A percentile compares a stretch with the other conserved stretches of the same genome.
phyloP scores from a whole-genome alignment of 2,329 filamentous ascomycete species.

The Pseudopithomyces chartarum region DNA sequence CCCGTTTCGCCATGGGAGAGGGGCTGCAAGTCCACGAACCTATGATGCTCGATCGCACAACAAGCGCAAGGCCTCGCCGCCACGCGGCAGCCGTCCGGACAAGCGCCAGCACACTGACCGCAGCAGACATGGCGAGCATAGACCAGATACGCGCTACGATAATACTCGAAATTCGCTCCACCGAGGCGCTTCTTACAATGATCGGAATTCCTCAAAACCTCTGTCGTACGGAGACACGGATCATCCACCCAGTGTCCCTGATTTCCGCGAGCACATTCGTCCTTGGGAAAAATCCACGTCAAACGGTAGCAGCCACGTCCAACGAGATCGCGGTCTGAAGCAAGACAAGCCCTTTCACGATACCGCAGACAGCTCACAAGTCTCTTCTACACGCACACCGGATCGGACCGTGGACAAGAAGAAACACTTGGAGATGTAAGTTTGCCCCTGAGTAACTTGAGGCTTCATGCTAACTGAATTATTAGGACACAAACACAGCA shows the following conservation, averaged over 20 bases:
- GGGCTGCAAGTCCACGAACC: slow-evolving; percentile 26
- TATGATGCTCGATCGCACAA: slow-evolving; percentile 44
- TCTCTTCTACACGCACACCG: not conserved
- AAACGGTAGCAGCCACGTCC: slow-evolving; percentile 6
- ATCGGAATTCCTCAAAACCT: slow-evolving; percentile 24
- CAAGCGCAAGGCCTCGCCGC: slow-evolving; percentile 49
- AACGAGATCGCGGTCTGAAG: slow-evolving; percentile 1
- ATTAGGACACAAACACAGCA: slow-evolving; percentile 22
- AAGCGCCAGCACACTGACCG: slow-evolving; percentile 61
- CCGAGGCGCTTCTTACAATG: slow-evolving; percentile 14
- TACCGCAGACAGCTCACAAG: not conserved
- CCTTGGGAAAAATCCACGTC: slow-evolving; percentile 10
- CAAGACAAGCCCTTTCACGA: not conserved
- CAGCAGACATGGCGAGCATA: slow-evolving; percentile 57
- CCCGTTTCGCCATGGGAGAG: slow-evolving; percentile 29
- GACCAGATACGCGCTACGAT: slow-evolving; percentile 69
- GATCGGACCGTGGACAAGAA: not conserved
- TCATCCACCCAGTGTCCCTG: slow-evolving; percentile 48
- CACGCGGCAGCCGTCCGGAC: slow-evolving; percentile 44
- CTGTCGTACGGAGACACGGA: slow-evolving; percentile 42
- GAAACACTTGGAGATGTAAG: slow-evolving; percentile 27
- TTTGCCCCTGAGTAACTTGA: not conserved
- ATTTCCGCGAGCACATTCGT: slow-evolving; percentile 23
- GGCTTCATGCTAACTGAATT: slow-evolving; percentile 11
- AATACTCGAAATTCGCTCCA: slow-evolving; percentile 37